These are phyloP conservation scores for Penicillium sp. DNA, from an alignment of 2,329 filamentous ascomycete species.

Conservation along the genomic window DNA sequence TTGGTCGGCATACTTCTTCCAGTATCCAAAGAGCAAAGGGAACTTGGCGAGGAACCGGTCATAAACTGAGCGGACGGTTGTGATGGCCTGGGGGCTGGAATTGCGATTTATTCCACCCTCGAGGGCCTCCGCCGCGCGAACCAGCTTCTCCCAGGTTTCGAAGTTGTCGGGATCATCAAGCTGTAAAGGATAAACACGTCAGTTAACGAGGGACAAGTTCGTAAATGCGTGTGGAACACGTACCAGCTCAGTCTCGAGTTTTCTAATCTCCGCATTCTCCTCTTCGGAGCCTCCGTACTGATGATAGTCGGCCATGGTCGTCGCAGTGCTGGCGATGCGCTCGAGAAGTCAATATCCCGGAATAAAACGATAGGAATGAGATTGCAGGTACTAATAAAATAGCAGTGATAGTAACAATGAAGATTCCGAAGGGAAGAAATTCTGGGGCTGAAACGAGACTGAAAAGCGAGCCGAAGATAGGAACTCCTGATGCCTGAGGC, in stretches of 20 bases:
- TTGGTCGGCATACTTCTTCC: constrained; percentile 98
- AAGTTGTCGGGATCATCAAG: constrained; percentile 80
- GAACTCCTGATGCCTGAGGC: constrained; percentile 5
- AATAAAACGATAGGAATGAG: background rate
- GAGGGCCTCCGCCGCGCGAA: constrained; percentile 76
- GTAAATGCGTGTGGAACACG: constrained; percentile 31
- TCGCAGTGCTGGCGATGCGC: constrained; percentile 15
- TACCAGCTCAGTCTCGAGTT: constrained; percentile 76
- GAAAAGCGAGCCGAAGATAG: constrained; percentile 12
- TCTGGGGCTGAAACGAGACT: constrained; percentile 3
- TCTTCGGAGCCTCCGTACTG: constrained; percentile 73
- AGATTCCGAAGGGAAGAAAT: constrained; percentile 5
- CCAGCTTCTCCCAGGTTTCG: constrained; percentile 90
- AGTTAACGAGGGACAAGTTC: background rate
- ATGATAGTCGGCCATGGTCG: constrained; percentile 68
- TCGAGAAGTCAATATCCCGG: background rate
- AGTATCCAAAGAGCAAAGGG: constrained; percentile 94
- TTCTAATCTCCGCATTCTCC: constrained; percentile 78
- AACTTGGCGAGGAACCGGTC: constrained; percentile 94
- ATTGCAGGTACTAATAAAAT: constrained; percentile 7
- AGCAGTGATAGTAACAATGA: constrained; percentile 16
- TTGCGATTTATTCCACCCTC: constrained; percentile 96
- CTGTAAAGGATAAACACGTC: constrained; percentile 37
- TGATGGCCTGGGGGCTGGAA: constrained; percentile 89
- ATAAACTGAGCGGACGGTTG: constrained; percentile 81